phyloP scores from a whole-genome alignment of 768 basidiomycete genomes.

The Lactarius trivialis region DNA sequence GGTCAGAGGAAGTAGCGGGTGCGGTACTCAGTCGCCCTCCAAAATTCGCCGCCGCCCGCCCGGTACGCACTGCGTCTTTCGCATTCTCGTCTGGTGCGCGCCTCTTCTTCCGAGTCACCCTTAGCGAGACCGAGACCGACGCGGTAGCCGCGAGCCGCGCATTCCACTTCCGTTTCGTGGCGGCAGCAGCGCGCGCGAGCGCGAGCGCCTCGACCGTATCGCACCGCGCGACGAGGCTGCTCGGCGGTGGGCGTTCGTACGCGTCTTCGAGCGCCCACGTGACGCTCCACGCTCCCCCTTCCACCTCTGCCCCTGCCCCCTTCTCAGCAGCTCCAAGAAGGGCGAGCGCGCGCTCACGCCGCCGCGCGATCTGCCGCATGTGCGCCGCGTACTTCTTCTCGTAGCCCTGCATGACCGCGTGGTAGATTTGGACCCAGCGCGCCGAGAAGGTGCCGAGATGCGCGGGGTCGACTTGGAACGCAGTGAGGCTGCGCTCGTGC shows the following conservation, averaged over 20 bases:
- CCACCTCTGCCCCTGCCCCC: neutral
- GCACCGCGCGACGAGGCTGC: conserved; percentile 78
- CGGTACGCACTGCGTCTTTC: neutral
- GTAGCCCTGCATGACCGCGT: conserved; percentile 51
- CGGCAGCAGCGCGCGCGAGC: conserved; percentile 50
- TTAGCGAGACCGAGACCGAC: neutral
- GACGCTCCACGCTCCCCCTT: conserved; percentile 63
- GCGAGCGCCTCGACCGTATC: conserved; percentile 74
- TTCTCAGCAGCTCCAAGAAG: neutral
- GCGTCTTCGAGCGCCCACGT: conserved; percentile 71
- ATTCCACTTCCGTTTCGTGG: neutral
- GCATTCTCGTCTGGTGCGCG: neutral
- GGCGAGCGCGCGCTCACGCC: conserved; percentile 56
- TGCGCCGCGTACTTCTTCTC: conserved; percentile 60
- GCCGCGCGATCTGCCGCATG: conserved; percentile 51
- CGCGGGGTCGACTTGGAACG: conserved; percentile 55
- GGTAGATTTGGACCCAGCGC: conserved; percentile 62
- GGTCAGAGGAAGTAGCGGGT: neutral
- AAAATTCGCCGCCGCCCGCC: neutral
- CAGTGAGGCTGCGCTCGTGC: conserved; percentile 55
- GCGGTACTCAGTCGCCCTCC: neutral
- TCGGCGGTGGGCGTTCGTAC: conserved; percentile 80
- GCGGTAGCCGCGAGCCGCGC: neutral
- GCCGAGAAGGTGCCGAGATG: conserved; percentile 73
- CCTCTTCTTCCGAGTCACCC: neutral